Evolutionary conservation across 2,329 filamentous ascomycete species (phyloP), one percentile per base, ranked within the genome.

Genomic region (Blumeria graminis): DNA sequence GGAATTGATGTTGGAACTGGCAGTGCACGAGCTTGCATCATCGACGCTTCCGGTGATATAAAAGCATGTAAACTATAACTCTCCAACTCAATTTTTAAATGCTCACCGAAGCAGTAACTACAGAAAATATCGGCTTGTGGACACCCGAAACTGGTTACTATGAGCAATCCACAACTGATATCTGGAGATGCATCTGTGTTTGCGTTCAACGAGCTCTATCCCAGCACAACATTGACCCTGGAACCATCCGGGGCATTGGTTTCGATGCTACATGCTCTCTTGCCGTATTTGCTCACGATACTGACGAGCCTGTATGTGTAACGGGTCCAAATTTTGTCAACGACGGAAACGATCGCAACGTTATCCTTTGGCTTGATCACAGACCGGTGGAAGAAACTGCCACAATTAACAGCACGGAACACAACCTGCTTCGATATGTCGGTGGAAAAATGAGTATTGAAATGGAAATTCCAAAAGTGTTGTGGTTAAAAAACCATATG

Each of bases 401-500:
- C 60, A 84, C 86, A 71, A 94, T 98, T 72, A 98, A 98, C 69
- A 80, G 80, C 56, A 96, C 92, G 2, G 76, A 82, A 56, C 92
- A 98, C 73, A 92, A 93, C 69, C 74, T 98, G 56, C 78, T 98
- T 58, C 84, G 88, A 65, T 98, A 98, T 67, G 92, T 98, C 16
- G 92, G 92, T 63, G 92, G 92, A 60, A 90, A 84, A 68, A 98
- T 98, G 92, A 94, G 87, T 68, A 90, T 95, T 61, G 92, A 98
- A 74, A 98, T 98, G 92, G 92, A 98, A 69, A 93, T 98, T 57
- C 92, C 92, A 61, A 98, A 98, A 72, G 86, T 95, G 1, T 75
- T 96, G 57, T 98, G 92, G 92, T 76, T 98, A 66, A 96, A 96
- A 76, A 94, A 94, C 70, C 79, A 96, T 71, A 96, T 98, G 92